Base-by-base conservation (phyloP, 1,139 yeast species). In the Debaryomycetaceae sp. region DNA sequence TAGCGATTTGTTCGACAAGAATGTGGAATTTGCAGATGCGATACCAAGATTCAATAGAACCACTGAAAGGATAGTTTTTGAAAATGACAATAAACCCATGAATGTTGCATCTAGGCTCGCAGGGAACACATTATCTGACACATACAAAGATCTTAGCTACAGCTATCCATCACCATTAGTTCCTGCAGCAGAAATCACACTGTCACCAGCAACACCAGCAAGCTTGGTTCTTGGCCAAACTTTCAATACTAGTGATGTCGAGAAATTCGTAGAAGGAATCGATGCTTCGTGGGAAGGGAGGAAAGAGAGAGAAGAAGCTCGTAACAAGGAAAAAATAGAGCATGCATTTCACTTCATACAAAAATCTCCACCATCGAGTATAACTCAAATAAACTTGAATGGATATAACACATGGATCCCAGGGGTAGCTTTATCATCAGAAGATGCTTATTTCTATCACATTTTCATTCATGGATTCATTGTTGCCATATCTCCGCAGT, bases 371-470 rank as follows among this genome's bases (percentile, higher is more conserved):
- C 9, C 2, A 8, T 3, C 2, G 8, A 13, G 17, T 8, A 30
- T 30, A 30, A 14, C 13, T 13, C 32, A 13, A 16, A 8, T n/a
- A 3, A 13, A 30, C 8, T 15, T 30, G 17, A 30, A 18, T 19
- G 38, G 38, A 5, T 36, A 36, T 18, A 31, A 36, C 18, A 19
- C 31, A 5, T 36, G 38, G 38, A 31, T 36, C 1, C 38, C 38
- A 11, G 38, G 38, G 5, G 34, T 36, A 13, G 22, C 30, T 8
- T 9, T 30, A n/a, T 30, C 32, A 1, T 17, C 18, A 18, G 22
- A 31, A 22, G 34, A 36, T 30, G 38, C 38, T 9, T 18, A 31
- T 36, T 31, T 31, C n/a, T 36, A 19, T 16, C 34, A 36, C 14
- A 30, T 31, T 3, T 36, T 36, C 26, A 22, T 36, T 17, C 30